These are phyloP conservation scores for Raffaelea albimanens DNA, from an alignment of 2,329 filamentous ascomycete genomes.

Conservation along the genomic window DNA sequence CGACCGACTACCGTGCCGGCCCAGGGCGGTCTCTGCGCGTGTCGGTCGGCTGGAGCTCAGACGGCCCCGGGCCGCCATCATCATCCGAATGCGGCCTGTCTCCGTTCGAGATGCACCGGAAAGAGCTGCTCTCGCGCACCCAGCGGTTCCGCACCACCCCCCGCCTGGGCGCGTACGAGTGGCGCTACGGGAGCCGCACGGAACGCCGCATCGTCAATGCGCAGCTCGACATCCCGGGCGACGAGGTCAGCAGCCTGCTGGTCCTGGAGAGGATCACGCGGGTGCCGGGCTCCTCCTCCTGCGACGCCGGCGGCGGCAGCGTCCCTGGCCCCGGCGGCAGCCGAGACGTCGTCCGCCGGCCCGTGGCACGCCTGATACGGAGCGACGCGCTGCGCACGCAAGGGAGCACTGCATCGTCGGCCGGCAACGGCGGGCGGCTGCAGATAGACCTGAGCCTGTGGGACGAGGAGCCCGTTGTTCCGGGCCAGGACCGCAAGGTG, in stretches of 20 bases:
- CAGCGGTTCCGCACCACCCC: slow-evolving; percentile 32
- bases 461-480: too few relatives aligned
- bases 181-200: slow-evolving; percentile 41
- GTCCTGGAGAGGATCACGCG: slow-evolving; percentile 43
- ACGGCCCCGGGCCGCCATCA: slow-evolving; percentile 12
- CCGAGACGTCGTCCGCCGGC: too few relatives aligned
- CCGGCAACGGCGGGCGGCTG: slow-evolving; percentile 42
- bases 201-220: slow-evolving; percentile 24
- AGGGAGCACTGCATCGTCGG: slow-evolving; percentile 26
- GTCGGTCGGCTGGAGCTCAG: slow-evolving; percentile 15
- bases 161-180: slow-evolving; percentile 41
- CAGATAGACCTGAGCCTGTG: slow-evolving; percentile 21
- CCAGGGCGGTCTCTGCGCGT: slow-evolving; percentile 42
- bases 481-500: slow-evolving; percentile 17
- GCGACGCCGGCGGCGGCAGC: slow-evolving; percentile 1
- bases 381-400: slow-evolving; percentile 27
- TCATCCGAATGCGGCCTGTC: too few relatives aligned
- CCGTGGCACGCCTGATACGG: slow-evolving; percentile 34
- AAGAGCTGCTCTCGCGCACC: slow-evolving; percentile 36
- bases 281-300: slow-evolving; percentile 12
- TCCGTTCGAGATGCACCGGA: slow-evolving; percentile 18
- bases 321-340: too few relatives aligned
- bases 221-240: slow-evolving; percentile 15
- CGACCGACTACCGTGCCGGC: slow-evolving; percentile 48
- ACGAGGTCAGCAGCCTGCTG: slow-evolving; percentile 30